Evolutionary conservation across 1,284 basidiomycete genomes (phyloP), one percentile per base, ranked within the genome.

Genomic region (Cystobasidium slooffiae): DNA sequence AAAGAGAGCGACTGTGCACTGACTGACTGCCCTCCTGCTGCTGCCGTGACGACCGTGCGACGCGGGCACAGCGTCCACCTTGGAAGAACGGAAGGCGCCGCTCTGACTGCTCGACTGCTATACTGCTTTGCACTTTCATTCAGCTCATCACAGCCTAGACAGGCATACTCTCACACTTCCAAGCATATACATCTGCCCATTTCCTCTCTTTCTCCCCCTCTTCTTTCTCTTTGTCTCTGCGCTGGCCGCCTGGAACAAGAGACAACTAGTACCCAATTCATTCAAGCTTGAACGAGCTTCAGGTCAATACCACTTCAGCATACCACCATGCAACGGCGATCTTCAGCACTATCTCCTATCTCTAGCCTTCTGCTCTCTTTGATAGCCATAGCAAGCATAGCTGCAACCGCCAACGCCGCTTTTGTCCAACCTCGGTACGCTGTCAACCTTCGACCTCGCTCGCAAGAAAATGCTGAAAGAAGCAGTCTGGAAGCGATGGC

Each of bases 371-470:
- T 31, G 31, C 31, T 31, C 31, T 31, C 31, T 2, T 5, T 31
- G 31, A 5, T 31, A 5, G 31, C 31, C 5, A 31, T 31, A 31
- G 1, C 31, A 5, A 31, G 31, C 31, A 31, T 31, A 31, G 31
- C 31, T 31, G 1, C 31, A 31, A 31, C 31, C 5, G 31, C 47
- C 37, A 41, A 63, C 12, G 61, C 61, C 5, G 61, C 44, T 5
- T n/a, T n/a, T 10, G 6, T 63, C 44, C 43, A 63, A 8, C 44
- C 6, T n/a, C 39, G 20, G 12, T 51, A 63, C 22, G n/a, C 61
- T 10, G 7, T 51, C 7, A 63, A 63, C 18, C 61, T 47, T 12
- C 14, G 61, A 47, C 61, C 61, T 8, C n/a, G 61, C 8, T 63
- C 61, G 3, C 20, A 18, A 14, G 61, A 47, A 22, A 10, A 8